Evolutionary conservation across 345 rosid species (phyloP).

Genomic region (Cardamine occulta): DNA sequence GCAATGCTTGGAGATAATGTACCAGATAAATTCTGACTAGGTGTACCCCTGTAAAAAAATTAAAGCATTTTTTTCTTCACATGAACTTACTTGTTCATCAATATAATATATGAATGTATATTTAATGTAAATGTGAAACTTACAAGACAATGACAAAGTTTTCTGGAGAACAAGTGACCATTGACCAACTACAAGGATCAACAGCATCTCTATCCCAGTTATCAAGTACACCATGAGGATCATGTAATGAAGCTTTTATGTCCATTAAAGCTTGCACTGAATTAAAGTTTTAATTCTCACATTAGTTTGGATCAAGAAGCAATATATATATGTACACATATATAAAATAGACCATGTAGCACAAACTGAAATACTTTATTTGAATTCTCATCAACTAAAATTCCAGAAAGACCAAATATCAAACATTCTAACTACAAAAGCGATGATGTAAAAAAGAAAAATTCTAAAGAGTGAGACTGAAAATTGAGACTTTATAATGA

Average conservation of each 20-base stretch:
- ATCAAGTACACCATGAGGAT: constrained; percentile 91
- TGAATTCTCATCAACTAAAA: background rate
- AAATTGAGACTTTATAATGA: background rate
- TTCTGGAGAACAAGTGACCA: constrained; percentile 85
- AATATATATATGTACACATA: no score
- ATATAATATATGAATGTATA: background rate
- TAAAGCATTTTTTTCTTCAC: background rate
- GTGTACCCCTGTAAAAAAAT: constrained; percentile 67
- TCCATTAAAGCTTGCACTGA: constrained; percentile 89
- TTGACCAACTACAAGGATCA: constrained; percentile 98
- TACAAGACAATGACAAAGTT: constrained; percentile 83
- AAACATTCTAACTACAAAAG: background rate
- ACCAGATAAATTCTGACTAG: constrained; percentile 90
- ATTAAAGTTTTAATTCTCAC: constrained; percentile 11
- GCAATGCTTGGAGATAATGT: constrained; percentile 84
- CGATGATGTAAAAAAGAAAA: background rate
- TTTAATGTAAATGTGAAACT: constrained; percentile 37
- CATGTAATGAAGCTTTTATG: constrained; percentile 70
- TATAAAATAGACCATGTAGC: background rate
- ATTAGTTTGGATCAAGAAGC: constrained; percentile 33
- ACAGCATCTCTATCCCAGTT: constrained; percentile 93
- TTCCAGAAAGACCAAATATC: background rate
- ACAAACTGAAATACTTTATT: background rate
- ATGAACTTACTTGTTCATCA: constrained; percentile 2
- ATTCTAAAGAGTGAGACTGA: constrained; percentile 11